Evolutionary conservation across 805 yeast species (phyloP), one percentile per base, ranked within the genome.

Genomic region (Metschnikowia shivogae): DNA sequence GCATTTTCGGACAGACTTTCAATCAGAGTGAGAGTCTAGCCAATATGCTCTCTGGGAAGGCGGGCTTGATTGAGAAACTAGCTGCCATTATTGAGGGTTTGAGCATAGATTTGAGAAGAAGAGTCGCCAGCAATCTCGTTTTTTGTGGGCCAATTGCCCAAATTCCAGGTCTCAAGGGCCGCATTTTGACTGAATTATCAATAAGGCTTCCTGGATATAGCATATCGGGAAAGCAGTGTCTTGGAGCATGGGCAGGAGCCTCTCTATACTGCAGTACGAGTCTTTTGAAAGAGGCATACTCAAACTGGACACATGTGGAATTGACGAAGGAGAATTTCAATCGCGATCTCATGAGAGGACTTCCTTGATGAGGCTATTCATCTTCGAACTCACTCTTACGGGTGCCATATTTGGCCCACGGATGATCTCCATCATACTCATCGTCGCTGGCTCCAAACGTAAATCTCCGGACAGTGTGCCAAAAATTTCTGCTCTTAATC

Each of bases 221-320:
- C 6, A 41, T 45, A 6, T 34, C 44, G 6, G 54, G 46, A 13
- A 52, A 50, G 14, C 41, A 35, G 14, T 38, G 48, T 27, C 43
- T 54, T 20, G 57, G 58, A 2, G 42, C 57, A 5, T 53, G 54
- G 55, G 39, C 43, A 4, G 58, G 58, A 9, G 57, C 58, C 5
- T 54, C 58, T 6, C 36, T 54, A 11, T 54, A 54, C 41, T 50
- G 56, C 36, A 48, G 57, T 20, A 51, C 55, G 19, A 48, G 51
- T 9, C 38, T 54, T 8, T 42, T 50, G n/a, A 47, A 48, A 20
- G 40, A 44, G 19, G 42, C 40, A 8, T 33, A 40, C 30, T 28
- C 45, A n/a, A 41, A 42, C 11, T 50, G 56, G 57, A 47, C 39
- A 13, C 55, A 46, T 34, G 44, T 41, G 44, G 52, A 48, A 39